Evolutionary conservation across 352 stramenopile species (phyloP), one percentile per base, ranked within the genome.

Genomic region (Aphanomyces astaci): DNA sequence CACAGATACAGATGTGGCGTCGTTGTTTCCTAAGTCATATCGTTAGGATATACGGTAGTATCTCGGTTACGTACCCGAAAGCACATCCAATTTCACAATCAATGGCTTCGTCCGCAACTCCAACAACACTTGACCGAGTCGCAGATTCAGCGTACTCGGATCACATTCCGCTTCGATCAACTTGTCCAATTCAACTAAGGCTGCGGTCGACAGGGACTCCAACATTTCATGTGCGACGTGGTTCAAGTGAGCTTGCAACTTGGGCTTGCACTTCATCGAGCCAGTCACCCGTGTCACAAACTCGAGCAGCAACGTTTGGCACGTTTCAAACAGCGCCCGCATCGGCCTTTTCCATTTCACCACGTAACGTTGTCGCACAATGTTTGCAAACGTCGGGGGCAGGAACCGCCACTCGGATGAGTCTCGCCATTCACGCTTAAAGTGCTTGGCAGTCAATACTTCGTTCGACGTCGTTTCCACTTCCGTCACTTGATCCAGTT

Each of bases 341-440:
- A 59, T 39, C 1, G 51, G 51, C 51, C 22, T 3, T 2, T 27
- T 22, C 51, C 51, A 59, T 27, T 59, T 59, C 22, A 1, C 36
- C 51, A 59, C 51, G 51, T 39, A 59, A 19, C 51, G 22, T 27
- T 82, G 68, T 17, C 74, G 74, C 28, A 81, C 74, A 3, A 85
- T 71, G 65, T 77, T 77, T 70, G 72, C 77, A 48, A 85, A 82
- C 0, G 77, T 71, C 19, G 76, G 22, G 51, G 51, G 3, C 31
- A 9, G 28, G 71, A 70, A 19, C 46, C 27, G 72, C 75, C 77
- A 4, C 64, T 65, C 39, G 67, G 70, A 39, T 65, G 43, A 40
- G 66, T 15, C 1, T 15, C 75, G 27, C 69, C 69, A 77, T 49
- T 77, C 57, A 9, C 64, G 46, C 22, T 69, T 51, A 3, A 73